These are phyloP conservation scores for Durio zibethinus DNA, from an alignment of 345 rosid species.

Conservation along the genomic window DNA sequence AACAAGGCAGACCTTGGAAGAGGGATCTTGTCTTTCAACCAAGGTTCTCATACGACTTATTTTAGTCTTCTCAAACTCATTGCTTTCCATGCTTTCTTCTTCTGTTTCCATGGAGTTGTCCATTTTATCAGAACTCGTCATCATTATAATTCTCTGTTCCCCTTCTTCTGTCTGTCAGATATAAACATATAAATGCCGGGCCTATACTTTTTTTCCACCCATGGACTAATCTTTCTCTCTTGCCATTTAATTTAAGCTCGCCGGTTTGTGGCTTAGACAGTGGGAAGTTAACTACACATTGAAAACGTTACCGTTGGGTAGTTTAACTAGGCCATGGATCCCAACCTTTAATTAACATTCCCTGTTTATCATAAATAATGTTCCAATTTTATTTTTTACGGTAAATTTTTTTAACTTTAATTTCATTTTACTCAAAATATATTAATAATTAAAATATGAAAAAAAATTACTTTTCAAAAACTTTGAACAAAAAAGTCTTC, in stretches of 20 bases:
- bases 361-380: too few relatives aligned
- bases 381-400: too few relatives aligned
- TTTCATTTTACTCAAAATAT: too few relatives aligned
- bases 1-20: conserved; percentile 15
- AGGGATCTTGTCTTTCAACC: conserved; percentile 34
- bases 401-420: too few relatives aligned
- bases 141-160: neutral
- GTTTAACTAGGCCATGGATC: neutral
- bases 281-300: neutral
- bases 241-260: neutral
- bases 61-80: conserved; percentile 25
- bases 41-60: conserved; percentile 28
- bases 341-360: too few relatives aligned
- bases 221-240: neutral
- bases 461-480: too few relatives aligned
- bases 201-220: neutral
- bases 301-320: neutral
- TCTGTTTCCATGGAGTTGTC: neutral
- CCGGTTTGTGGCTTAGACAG: neutral
- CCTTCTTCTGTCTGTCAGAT: neutral
- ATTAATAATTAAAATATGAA: too few relatives aligned
- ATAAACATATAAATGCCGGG: neutral
- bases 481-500: too few relatives aligned
- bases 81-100: neutral
- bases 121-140: neutral